Evolutionary conservation across 176 grass and related monocot species (phyloP).

Genomic region (Pontederia paniculata): DNA sequence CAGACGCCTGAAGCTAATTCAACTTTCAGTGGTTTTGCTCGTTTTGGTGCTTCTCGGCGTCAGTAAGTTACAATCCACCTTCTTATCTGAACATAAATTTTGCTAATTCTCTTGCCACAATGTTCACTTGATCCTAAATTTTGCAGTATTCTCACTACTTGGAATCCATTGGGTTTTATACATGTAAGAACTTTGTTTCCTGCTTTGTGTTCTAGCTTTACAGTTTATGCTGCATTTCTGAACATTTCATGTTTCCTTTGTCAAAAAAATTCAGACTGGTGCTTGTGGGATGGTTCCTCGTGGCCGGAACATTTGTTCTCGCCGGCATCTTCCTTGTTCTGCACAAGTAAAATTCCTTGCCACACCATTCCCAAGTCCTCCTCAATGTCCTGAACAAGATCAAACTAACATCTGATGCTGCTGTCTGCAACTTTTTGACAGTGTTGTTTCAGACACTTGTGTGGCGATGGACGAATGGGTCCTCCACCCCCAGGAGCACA

Average conservation of each 20-base stretch:
- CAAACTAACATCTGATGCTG: neutral
- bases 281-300: conserved; percentile 52
- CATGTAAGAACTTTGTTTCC: conserved; percentile 31
- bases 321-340: conserved; percentile 54
- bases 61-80: conserved; percentile 33
- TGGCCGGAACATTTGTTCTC: conserved; percentile 40
- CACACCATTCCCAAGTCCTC: neutral
- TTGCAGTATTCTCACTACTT: conserved; percentile 56
- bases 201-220: neutral
- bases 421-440: conserved; percentile 13
- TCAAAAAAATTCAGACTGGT: conserved; percentile 41
- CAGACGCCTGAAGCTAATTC: conserved; percentile 50
- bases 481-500: conserved; percentile 30
- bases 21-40: conserved; percentile 45
- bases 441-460: conserved; percentile 57
- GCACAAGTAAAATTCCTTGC: conserved; percentile 39
- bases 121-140: neutral
- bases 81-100: neutral
- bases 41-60: conserved; percentile 41
- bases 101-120: neutral
- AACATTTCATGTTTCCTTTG: neutral
- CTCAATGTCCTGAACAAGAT: neutral
- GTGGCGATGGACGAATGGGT: conserved; percentile 84
- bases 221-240: neutral
- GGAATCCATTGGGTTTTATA: conserved; percentile 37